Base-by-base conservation (phyloP, 495 filamentous ascomycete genomes). In the Xylaria nigripes region DNA sequence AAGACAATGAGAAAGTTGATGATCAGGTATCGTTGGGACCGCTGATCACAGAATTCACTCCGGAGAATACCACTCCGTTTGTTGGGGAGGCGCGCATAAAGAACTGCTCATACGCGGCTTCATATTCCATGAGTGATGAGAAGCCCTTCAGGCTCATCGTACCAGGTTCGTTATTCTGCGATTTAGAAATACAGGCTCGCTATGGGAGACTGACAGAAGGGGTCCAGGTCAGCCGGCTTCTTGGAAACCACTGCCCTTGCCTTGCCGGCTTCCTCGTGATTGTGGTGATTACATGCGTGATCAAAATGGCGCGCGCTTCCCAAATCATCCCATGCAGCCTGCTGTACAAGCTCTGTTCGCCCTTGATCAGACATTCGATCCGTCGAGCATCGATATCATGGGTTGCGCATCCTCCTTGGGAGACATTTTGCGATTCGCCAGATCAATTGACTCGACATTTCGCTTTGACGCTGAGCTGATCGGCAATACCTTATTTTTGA, bases 381-480 rank as follows among this genome's bases (percentile, higher is more conserved):
- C 67, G 10, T 56, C 63, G n/a, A 48, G 57, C 9, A 50, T 86
- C n/a, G 81, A 87, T 52, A 64, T 88, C 21, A 66, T 87, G 25
- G 81, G 70, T 0, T 88, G 86, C 54, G 67, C 70, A 3, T 86
- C 80, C 59, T 84, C 82, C 0, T 23, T 88, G 19, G 80, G 81
- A 3, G 70, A 72, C 21, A 60, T 72, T 15, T 57, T 82, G 3
- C 73, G 80, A 15, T 82, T 85, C 59, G 71, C 71, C n/a, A 65
- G 74, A 25, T 60, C 69, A 1, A 48, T 69, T 10, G 65, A 76
- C 41, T 53, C 51, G 15, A 50, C 70, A 0, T 88, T 86, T 60
- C 72, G 84, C 3, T 78, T 86, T 50, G 61, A 78, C 19, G 72
- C 84, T 23, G 80, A 87, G 40, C 72, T 72, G 4, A 58, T 86